A percentile compares a stretch with the other conserved stretches of the same genome.
Evolutionary conservation across 805 yeast genomes (phyloP).

Genomic region (Candida sonorensis): DNA sequence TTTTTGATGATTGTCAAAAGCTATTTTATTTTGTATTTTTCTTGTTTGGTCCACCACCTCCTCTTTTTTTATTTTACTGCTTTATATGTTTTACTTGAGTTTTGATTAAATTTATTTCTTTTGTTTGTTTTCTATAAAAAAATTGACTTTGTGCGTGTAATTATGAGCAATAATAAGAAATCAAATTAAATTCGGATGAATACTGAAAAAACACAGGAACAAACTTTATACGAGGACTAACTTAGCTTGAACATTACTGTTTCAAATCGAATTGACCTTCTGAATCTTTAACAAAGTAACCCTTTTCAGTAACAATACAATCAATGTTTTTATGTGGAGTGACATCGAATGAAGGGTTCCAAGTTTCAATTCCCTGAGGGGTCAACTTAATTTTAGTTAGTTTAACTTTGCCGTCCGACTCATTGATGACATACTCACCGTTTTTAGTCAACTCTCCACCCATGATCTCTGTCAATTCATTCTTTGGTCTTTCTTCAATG

Average conservation of each 20-base stretch:
- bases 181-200: too few relatives aligned
- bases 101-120: too few relatives aligned
- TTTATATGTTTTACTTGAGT: too few relatives aligned
- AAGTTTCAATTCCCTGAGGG: slow-evolving; percentile 76
- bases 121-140: too few relatives aligned
- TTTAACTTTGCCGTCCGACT: slow-evolving; percentile 14
- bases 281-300: slow-evolving; percentile 42
- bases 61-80: too few relatives aligned
- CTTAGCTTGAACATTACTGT: too few relatives aligned
- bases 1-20: slow-evolving; percentile 1
- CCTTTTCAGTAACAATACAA: slow-evolving; percentile 82
- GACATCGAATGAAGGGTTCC: slow-evolving; percentile 97
- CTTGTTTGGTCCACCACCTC: slow-evolving; percentile 3
- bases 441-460: slow-evolving; percentile 50
- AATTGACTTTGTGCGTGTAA: too few relatives aligned
- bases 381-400: slow-evolving; percentile 65
- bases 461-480: slow-evolving; percentile 68
- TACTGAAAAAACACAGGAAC: too few relatives aligned
- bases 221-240: too few relatives aligned
- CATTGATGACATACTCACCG: slow-evolving; percentile 25
- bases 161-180: too few relatives aligned
- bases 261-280: slow-evolving; percentile 39
- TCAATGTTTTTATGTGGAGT: slow-evolving; percentile 81
- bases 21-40: slow-evolving; percentile 1
- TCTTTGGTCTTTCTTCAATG: slow-evolving; percentile 81